phyloP scores from a whole-genome alignment of 2,329 filamentous ascomycete genomes.

The Davidsoniella eucalypti region DNA sequence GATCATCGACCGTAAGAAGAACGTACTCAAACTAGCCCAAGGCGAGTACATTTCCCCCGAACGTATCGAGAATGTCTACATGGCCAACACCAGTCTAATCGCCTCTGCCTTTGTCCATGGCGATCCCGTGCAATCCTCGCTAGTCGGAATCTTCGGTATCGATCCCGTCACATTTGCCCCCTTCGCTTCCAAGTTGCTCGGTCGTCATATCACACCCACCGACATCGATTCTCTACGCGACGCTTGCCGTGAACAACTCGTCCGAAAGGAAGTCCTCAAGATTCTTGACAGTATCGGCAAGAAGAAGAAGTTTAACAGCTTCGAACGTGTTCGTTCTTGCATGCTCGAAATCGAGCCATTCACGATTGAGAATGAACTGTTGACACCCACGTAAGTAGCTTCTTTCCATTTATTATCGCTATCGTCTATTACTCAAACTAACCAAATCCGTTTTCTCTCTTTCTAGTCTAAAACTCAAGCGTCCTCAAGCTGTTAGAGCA shows the following conservation, averaged over 20 bases:
- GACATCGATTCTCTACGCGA: constrained; percentile 52
- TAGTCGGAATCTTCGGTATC: constrained; percentile 79
- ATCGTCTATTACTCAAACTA: background rate
- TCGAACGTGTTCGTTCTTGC: constrained; percentile 63
- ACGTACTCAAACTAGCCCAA: constrained; percentile 94
- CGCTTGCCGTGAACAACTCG: constrained; percentile 50
- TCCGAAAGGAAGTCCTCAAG: constrained; percentile 59
- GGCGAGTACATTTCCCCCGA: constrained; percentile 97
- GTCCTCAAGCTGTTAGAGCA: constrained; percentile 36
- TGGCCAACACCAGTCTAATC: constrained; percentile 64
- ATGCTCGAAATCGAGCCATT: constrained; percentile 77
- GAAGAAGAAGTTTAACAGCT: constrained; percentile 81
- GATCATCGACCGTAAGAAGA: constrained; percentile 96
- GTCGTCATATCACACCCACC: constrained; percentile 42
- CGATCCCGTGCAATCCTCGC: constrained; percentile 61
- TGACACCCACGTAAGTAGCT: constrained; percentile 66
- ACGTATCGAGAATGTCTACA: constrained; percentile 87
- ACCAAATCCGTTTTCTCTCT: background rate
- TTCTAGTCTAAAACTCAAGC: constrained; percentile 41
- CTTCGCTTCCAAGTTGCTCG: constrained; percentile 63
- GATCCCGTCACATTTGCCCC: constrained; percentile 70
- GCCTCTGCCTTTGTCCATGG: constrained; percentile 81
- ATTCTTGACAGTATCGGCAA: constrained; percentile 64
- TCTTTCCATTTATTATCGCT: background rate
- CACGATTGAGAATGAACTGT: constrained; percentile 76